Base-by-base conservation (phyloP, 768 basidiomycete species). In the Russula earlei region DNA sequence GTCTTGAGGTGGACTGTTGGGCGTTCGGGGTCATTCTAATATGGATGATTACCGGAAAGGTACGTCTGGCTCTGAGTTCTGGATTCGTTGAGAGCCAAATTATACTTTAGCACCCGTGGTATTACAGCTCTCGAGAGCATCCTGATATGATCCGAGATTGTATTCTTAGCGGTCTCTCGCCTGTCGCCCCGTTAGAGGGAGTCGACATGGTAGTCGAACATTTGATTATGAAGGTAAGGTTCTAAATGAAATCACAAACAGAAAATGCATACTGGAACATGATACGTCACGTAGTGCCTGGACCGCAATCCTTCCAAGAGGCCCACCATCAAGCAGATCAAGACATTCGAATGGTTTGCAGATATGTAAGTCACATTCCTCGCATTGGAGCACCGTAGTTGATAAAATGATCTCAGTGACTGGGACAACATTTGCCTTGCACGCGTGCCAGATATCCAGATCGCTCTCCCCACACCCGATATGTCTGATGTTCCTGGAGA, bases 1-100 rank as follows among this genome's bases (percentile, higher is more conserved):
- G 62, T 7, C 47, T 33, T 12, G 59, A 62, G 52, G 62, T 57
- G 19, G 62, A 62, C 36, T 56, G 47, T 49, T 62, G 62, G 62
- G 59, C 55, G 12, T 57, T 52, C 22, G 62, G 62, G 1, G 25
- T 55, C 31, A 45, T 62, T 17, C 29, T 62, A 25, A 31, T 52
- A 47, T 62, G 62, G 62, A 61, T 62, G 55, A 53, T 48, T n/a
- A 51, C 50, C 14, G 62, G 62, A 40, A 52, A 49, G 48, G 62
- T 62, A 49, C 22, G 49, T 56, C 38, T 41, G 6, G 3, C 42
- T n/a, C 29, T 14, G 17, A 17, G 31, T 20, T 27, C 11, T 46
- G 25, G 31, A 15, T 33, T 41, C 9, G 25, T 50, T 40, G 37
- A 20, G 37, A 47, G 9, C n/a, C 41, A 31, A 52, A 15, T 36